Base-by-base conservation (phyloP, 2,329 filamentous ascomycete genomes). In the Didymella exigua region DNA sequence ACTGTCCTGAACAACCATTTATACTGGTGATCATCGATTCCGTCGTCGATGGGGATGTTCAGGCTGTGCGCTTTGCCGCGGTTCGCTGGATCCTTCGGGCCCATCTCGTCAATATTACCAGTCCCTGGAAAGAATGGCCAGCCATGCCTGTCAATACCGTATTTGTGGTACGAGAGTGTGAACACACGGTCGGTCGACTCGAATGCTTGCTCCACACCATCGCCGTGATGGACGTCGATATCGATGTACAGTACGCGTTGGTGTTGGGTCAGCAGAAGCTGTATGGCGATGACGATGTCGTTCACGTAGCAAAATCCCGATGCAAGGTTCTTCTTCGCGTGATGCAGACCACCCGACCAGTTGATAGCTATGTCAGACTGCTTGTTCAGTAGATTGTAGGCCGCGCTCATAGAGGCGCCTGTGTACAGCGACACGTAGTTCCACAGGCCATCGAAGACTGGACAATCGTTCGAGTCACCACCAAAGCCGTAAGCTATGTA, bases 271-370 rank as follows among this genome's bases (percentile, higher is more conserved):
- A 98, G 81, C 9, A 99, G 84, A 73, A 97, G 89, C 31, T 98
- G 83, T 66, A 97, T 95, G 30, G 90, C 91, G 41, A 99, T 84
- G 54, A 98, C 95, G 67, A 98, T 98, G 76, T 99, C 95, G 75
- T 99, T 99, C 78, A 98, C 92, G 78, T 99, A 99, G 79, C 95
- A 99, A 76, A 99, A 99, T 0, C 95, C 95, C 13, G 89, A 93
- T 0, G 95, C 93, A 76, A 96, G 92, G 48, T 89, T 86, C 72
- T 93, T 95, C 76, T 98, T 97, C 40, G 95, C 95, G 71, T 99
- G 95, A 75, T 99, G 95, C 26, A 99, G 84, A 10, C 95, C 95
- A 30, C 95, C 95, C 16, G 92, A 95, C 95, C 95, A 99, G 68
- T 96, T 96, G 70, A 99, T 92, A 50, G 95, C 95, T 71, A 99